phyloP scores from a whole-genome alignment of 2,329 filamentous ascomycete species.

The Arthrobotrys sinensis region DNA sequence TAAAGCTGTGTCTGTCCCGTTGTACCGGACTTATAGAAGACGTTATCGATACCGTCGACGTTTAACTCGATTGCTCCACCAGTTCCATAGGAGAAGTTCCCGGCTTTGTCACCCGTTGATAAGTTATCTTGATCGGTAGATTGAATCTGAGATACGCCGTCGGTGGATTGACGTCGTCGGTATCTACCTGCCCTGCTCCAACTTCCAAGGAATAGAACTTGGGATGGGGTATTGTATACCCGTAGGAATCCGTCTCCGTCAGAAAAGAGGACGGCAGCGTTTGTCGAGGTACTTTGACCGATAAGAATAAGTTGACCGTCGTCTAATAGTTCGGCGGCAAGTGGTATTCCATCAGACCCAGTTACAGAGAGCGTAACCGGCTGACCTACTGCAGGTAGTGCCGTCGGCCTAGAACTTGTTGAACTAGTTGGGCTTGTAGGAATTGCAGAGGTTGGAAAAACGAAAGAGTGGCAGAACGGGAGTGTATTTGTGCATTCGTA shows the following conservation, averaged over 20 bases:
- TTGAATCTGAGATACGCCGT: slow-evolving; percentile 10
- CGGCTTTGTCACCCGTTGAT: neutral
- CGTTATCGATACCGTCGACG: neutral
- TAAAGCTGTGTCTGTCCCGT: slow-evolving; percentile 4
- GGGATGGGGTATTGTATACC: neutral
- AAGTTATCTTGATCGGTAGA: neutral
- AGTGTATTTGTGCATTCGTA: neutral
- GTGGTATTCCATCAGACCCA: slow-evolving; percentile 16
- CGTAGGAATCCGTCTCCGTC: slow-evolving; percentile 9
- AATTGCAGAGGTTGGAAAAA: neutral
- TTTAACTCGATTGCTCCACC: neutral
- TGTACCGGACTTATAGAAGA: slow-evolving; percentile 18
- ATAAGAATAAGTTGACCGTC: neutral
- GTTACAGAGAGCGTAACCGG: slow-evolving; percentile 15
- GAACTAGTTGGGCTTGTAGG: neutral
- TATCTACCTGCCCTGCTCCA: neutral
- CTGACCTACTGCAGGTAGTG: neutral
- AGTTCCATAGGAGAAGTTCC: slow-evolving; percentile 6
- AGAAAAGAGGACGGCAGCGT: slow-evolving; percentile 9
- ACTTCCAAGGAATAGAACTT: slow-evolving; percentile 10
- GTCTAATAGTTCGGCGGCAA: neutral
- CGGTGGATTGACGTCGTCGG: neutral
- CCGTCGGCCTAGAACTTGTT: neutral
- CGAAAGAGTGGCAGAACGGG: neutral
- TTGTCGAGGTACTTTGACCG: neutral